A percentile compares a stretch with the other conserved stretches of the same genome.
Evolutionary conservation across 257 asterid species (phyloP).

Genomic region (Capsicum baccatum): DNA sequence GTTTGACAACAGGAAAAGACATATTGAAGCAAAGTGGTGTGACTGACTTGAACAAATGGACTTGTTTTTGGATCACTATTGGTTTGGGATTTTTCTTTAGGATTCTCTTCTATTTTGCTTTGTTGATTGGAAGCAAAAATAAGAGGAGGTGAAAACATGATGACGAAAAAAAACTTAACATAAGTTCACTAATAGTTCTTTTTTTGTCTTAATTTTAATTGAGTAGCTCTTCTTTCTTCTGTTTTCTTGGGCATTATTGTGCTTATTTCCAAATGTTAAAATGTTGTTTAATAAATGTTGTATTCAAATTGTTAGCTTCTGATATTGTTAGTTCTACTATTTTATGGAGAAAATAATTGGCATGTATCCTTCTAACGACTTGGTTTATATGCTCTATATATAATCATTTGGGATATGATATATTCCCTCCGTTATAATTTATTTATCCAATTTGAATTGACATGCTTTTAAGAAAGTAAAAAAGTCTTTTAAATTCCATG

Average conservation of each 20-base stretch:
- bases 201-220: neutral
- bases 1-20: slow-evolving; percentile 46
- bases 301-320: neutral
- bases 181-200: neutral
- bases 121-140: slow-evolving; percentile 55
- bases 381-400: neutral
- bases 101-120: slow-evolving; percentile 44
- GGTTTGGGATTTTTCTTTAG: slow-evolving; percentile 46
- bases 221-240: neutral
- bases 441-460: too few relatives aligned
- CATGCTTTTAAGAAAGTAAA: too few relatives aligned
- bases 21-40: slow-evolving; percentile 46
- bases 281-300: slow-evolving; percentile 10
- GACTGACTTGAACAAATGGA: slow-evolving; percentile 45
- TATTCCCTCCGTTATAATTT: too few relatives aligned
- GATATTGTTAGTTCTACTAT: neutral
- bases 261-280: slow-evolving; percentile 7
- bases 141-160: slow-evolving; percentile 40
- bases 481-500: too few relatives aligned
- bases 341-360: neutral
- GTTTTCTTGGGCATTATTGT: neutral
- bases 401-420: neutral
- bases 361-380: neutral
- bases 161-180: neutral
- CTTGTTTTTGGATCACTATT: slow-evolving; percentile 45